Percentiles rank a stretch among this genome's conserved stretches.
These are phyloP conservation scores for Erigeron canadensis DNA, from an alignment of 129 eudicot species.

Conservation along the genomic window DNA sequence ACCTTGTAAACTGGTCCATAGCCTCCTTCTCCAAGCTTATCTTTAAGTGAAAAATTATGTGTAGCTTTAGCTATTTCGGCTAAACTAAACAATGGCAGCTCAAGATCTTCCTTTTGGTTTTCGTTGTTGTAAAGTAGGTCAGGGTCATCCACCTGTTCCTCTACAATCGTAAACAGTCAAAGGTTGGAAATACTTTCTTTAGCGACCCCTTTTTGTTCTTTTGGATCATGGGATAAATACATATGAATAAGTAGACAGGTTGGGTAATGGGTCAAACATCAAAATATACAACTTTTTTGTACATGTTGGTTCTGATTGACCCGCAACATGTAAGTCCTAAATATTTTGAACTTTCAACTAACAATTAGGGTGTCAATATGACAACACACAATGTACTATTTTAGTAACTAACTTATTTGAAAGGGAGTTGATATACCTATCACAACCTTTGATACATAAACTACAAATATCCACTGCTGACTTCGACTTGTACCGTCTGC, in stretches of 20 bases:
- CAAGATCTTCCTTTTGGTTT: slow-evolving; percentile 48
- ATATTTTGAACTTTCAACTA: too few species aligned
- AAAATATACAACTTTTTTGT: neutral
- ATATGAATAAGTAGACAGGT: neutral
- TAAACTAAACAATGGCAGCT: slow-evolving; percentile 41
- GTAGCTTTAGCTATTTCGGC: slow-evolving; percentile 45
- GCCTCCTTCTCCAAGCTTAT: slow-evolving; percentile 66
- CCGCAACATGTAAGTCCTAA: too few species aligned
- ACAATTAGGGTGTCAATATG: too few species aligned
- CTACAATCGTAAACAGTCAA: neutral
- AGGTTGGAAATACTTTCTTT: neutral
- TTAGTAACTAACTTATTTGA: too few species aligned
- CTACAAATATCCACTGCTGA: too few species aligned
- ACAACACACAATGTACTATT: too few species aligned
- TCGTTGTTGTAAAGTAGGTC: slow-evolving; percentile 30
- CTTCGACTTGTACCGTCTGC: too few species aligned
- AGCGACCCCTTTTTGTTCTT: neutral
- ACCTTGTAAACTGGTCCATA: slow-evolving; percentile 64
- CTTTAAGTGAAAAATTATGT: slow-evolving; percentile 35
- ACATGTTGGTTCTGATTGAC: too few species aligned
- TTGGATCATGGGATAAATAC: neutral
- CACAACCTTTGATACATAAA: too few species aligned
- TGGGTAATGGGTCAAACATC: neutral
- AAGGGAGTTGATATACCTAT: too few species aligned
- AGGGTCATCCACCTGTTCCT: slow-evolving; percentile 25